phyloP scores from a whole-genome alignment of 805 yeast genomes.

The Metschnikowia santaceciliae region DNA sequence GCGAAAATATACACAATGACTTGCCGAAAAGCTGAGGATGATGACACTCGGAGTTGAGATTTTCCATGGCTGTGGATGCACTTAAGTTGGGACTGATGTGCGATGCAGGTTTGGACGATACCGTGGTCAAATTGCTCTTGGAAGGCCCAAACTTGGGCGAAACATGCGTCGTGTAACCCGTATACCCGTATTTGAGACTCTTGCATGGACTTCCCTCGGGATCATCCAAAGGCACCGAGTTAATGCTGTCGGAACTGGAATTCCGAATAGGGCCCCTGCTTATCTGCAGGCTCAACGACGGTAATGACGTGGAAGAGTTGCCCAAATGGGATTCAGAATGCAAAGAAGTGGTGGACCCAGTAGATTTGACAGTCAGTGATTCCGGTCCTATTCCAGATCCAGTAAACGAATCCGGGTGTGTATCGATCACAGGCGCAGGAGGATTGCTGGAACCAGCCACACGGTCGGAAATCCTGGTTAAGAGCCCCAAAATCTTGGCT shows the following conservation, averaged over 20 bases:
- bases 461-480: constrained; percentile 14
- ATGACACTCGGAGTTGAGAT: not conserved
- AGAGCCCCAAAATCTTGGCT: constrained; percentile 11
- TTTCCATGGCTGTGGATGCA: not conserved
- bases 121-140: not conserved
- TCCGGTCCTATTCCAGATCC: not conserved
- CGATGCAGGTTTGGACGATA: not conserved
- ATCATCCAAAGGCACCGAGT: not conserved
- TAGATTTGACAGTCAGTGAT: not conserved
- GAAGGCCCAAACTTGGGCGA: not conserved
- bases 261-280: not conserved
- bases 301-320: not conserved
- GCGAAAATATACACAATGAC: constrained; percentile 29
- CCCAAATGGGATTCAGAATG: not conserved
- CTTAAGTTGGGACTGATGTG: not conserved
- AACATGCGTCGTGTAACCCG: constrained; percentile 12
- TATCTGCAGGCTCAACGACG: constrained; percentile 1
- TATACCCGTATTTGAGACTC: not conserved
- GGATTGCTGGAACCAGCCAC: constrained; percentile 15
- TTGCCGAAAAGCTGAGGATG: constrained; percentile 28
- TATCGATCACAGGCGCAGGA: constrained; percentile 11
- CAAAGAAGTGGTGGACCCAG: not conserved
- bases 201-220: not conserved
- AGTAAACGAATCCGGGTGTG: constrained; percentile 1
- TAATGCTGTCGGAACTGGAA: constrained; percentile 4